Conservation (phyloP, 2,329 filamentous ascomycete genomes). For the Phyllosticta citrichinensis region DNA sequence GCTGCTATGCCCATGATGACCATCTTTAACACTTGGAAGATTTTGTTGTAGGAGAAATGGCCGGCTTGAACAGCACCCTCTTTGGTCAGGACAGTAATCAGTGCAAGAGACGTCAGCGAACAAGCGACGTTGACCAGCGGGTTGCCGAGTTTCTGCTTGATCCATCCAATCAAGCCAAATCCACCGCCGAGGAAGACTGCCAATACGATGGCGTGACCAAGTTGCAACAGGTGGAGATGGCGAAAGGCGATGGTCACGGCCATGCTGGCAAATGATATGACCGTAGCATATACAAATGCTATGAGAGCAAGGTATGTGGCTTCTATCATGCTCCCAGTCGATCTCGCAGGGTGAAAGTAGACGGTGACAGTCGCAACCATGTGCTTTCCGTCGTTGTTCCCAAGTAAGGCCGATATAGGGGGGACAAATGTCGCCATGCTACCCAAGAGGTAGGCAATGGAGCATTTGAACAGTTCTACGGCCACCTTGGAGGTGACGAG, state of each 20-base stretch:
- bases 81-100: constrained; percentile 84
- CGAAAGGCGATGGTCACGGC: constrained; percentile 73
- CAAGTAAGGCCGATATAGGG: constrained; percentile 61
- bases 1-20: constrained; percentile 49
- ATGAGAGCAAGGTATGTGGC: constrained; percentile 66
- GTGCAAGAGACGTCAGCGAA: constrained; percentile 76
- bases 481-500: constrained; percentile 66
- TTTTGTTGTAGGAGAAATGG: constrained; percentile 71
- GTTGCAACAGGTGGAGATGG: constrained; percentile 51
- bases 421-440: constrained; percentile 79
- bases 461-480: constrained; percentile 79
- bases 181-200: constrained; percentile 78
- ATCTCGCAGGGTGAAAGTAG: constrained; percentile 85
- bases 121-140: constrained; percentile 76
- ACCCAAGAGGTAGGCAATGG: constrained; percentile 76
- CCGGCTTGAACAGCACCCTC: constrained; percentile 79
- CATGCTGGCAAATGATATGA: constrained; percentile 78
- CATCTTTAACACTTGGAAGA: constrained; percentile 55
- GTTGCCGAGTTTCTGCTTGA: constrained; percentile 68
- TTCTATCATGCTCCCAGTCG: constrained; percentile 56
- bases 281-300: constrained; percentile 67
- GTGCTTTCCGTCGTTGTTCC: constrained; percentile 83
- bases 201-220: constrained; percentile 72
- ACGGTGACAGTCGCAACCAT: constrained; percentile 89
- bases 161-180: constrained; percentile 79